phyloP scores from a whole-genome alignment of 805 yeast genomes.

The Candida tibetensis region DNA sequence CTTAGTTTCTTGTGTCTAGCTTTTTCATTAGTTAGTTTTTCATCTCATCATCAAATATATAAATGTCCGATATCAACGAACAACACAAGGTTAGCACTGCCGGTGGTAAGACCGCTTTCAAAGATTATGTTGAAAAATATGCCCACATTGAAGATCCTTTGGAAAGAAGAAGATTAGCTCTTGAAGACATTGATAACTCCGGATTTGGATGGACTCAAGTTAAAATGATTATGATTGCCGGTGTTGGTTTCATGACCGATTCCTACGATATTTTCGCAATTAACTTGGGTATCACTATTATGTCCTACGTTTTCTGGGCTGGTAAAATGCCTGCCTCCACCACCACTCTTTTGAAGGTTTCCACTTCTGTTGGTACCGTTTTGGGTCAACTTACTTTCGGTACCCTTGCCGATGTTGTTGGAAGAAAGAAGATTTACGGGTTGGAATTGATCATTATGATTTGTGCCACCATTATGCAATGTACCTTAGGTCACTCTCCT shows the following conservation, averaged over 20 bases:
- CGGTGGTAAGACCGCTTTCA: conserved; percentile 88
- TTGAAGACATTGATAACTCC: conserved; percentile 80
- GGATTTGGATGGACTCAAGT: conserved; percentile 79
- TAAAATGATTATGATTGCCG: conserved; percentile 78
- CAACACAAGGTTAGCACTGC: conserved; percentile 17
- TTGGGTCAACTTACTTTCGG: conserved; percentile 89
- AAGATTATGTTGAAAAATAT: conserved; percentile 74
- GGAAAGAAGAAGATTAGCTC: conserved; percentile 82
- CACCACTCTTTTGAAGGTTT: conserved; percentile 72
- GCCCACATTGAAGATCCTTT: conserved; percentile 81
- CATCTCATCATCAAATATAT: too few relatives aligned
- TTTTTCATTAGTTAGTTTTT: too few relatives aligned
- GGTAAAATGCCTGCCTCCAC: conserved; percentile 69
- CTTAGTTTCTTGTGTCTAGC: too few relatives aligned
- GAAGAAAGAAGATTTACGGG: conserved; percentile 89
- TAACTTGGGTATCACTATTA: conserved; percentile 76
- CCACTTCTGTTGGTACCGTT: conserved; percentile 92
- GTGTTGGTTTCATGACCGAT: conserved; percentile 93
- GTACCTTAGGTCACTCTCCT: conserved; percentile 67
- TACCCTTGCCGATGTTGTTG: conserved; percentile 72
- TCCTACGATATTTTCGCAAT: conserved; percentile 92
- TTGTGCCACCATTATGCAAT: conserved; percentile 73
- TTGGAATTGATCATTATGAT: conserved; percentile 82
- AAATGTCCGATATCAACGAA: conserved; percentile 26
- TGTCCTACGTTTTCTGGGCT: conserved; percentile 71